A percentile compares a stretch with the other conserved stretches of the same genome.
phyloP scores from a whole-genome alignment of 2,329 filamentous ascomycete species.

The Pyrenophora tritici-repentis region DNA sequence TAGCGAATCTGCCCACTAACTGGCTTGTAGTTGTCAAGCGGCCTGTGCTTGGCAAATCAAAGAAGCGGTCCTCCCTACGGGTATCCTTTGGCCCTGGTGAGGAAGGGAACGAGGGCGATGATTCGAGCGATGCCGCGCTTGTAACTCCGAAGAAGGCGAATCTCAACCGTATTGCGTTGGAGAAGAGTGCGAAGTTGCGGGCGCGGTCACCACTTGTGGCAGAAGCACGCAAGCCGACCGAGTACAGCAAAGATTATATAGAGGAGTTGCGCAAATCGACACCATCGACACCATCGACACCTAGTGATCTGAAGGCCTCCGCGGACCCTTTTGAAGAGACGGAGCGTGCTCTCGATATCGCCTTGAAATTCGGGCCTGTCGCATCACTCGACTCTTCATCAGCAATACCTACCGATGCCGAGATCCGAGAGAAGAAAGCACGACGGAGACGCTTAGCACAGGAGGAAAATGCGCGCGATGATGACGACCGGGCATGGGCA shows the following conservation, averaged over 20 bases:
- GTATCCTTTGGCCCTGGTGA: conserved; percentile 75
- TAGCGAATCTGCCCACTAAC: conserved; percentile 50
- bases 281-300: conserved; percentile 83
- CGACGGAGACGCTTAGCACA: conserved; percentile 79
- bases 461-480: conserved; percentile 65
- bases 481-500: conserved; percentile 50
- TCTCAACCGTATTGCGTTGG: conserved; percentile 66
- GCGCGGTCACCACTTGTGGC: conserved; percentile 54
- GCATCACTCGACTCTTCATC: conserved; percentile 47
- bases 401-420: conserved; percentile 76
- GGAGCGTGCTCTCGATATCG: conserved; percentile 53
- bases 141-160: conserved; percentile 67
- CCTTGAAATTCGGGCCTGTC: conserved; percentile 61
- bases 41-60: conserved; percentile 57
- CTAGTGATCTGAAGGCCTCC: conserved; percentile 61
- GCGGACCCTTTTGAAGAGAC: conserved; percentile 45
- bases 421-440: conserved; percentile 90
- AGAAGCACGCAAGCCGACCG: conserved; percentile 57
- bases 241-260: conserved; percentile 86
- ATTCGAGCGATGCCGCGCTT: conserved; percentile 55
- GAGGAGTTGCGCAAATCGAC: conserved; percentile 85
- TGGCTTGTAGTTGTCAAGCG: conserved; percentile 57
- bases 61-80: conserved; percentile 75
- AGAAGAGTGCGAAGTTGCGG: conserved; percentile 69
- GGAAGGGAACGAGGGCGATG: conserved; percentile 57